A percentile compares a stretch with the other conserved stretches of the same genome.
These are phyloP conservation scores for Arthromyces matolae DNA, from an alignment of 768 basidiomycete genomes.

Conservation along the genomic window DNA sequence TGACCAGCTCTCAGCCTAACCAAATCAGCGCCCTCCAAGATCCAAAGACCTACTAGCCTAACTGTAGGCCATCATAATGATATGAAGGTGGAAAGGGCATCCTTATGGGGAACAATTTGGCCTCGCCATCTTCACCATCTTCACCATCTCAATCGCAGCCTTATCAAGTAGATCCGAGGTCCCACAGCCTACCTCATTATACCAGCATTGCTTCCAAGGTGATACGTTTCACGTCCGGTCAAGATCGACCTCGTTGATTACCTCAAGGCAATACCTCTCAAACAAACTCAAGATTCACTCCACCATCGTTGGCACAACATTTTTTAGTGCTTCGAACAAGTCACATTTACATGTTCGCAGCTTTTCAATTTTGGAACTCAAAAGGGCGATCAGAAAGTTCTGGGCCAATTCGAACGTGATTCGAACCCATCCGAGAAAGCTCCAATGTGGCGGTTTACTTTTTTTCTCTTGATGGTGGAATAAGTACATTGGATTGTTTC, in stretches of 20 bases:
- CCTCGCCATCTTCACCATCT: too few species aligned
- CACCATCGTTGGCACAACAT: too few species aligned
- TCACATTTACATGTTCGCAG: background rate
- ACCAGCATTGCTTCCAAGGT: too few species aligned
- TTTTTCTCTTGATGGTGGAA: too few species aligned
- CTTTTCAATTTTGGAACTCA: background rate
- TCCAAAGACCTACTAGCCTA: background rate
- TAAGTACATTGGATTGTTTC: background rate
- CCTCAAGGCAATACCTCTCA: background rate
- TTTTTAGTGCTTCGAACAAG: background rate
- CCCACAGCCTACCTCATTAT: background rate
- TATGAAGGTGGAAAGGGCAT: too few species aligned
- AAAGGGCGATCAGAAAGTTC: background rate
- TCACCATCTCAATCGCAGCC: background rate
- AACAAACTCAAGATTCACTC: conserved; percentile 8
- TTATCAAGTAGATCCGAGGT: background rate
- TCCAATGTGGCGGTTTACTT: too few species aligned
- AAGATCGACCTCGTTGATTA: too few species aligned
- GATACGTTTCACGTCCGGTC: too few species aligned
- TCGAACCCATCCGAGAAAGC: too few species aligned
- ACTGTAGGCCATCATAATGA: too few species aligned
- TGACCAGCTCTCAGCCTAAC: conserved; percentile 4
- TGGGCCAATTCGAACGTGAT: too few species aligned
- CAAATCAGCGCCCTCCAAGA: conserved; percentile 3
- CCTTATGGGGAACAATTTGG: background rate